Percentiles rank a stretch among this genome's conserved stretches.
Conservation (phyloP, 2,329 filamentous ascomycete genomes). For the Orbilia oligospora region DNA sequence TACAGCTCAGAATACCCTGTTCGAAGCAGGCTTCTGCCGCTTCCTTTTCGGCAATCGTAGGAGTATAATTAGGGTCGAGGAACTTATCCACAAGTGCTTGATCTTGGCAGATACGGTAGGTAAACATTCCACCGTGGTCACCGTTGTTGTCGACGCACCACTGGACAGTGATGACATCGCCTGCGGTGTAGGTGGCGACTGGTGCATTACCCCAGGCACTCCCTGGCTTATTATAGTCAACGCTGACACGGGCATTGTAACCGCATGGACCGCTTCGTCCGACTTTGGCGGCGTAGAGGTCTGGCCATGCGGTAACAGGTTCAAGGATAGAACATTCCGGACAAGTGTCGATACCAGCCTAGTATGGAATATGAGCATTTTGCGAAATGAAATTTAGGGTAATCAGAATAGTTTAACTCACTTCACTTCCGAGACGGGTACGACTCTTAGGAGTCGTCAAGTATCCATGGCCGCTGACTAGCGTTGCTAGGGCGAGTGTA, state of each 20-base stretch:
- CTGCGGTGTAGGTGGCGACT: slow-evolving; percentile 69
- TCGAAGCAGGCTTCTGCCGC: slow-evolving; percentile 72
- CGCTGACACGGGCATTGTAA: slow-evolving; percentile 71
- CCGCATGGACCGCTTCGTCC: slow-evolving; percentile 71
- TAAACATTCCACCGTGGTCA: slow-evolving; percentile 74
- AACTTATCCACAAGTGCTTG: slow-evolving; percentile 71
- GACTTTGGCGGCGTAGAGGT: slow-evolving; percentile 69
- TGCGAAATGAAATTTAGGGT: background rate
- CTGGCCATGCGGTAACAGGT: slow-evolving; percentile 71
- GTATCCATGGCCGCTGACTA: slow-evolving; percentile 69
- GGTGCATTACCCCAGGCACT: slow-evolving; percentile 68
- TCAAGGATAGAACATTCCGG: slow-evolving; percentile 73
- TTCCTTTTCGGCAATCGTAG: slow-evolving; percentile 72
- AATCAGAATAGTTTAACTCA: slow-evolving; percentile 62
- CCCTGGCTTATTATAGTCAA: slow-evolving; percentile 72
- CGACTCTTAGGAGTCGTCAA: slow-evolving; percentile 69
- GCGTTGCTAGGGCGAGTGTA: slow-evolving; percentile 46
- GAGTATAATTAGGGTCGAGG: slow-evolving; percentile 69
- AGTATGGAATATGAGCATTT: background rate
- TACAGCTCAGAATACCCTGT: slow-evolving; percentile 69
- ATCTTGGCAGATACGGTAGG: slow-evolving; percentile 72
- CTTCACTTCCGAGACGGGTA: slow-evolving; percentile 69
- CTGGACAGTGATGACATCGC: slow-evolving; percentile 70
- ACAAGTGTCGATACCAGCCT: slow-evolving; percentile 71
- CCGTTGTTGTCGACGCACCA: slow-evolving; percentile 74